Percentiles rank a stretch among this genome's conserved stretches.
These are phyloP conservation scores for Trichomonas tenax DNA, from an alignment of 208 protist species.

Conservation along the genomic window DNA sequence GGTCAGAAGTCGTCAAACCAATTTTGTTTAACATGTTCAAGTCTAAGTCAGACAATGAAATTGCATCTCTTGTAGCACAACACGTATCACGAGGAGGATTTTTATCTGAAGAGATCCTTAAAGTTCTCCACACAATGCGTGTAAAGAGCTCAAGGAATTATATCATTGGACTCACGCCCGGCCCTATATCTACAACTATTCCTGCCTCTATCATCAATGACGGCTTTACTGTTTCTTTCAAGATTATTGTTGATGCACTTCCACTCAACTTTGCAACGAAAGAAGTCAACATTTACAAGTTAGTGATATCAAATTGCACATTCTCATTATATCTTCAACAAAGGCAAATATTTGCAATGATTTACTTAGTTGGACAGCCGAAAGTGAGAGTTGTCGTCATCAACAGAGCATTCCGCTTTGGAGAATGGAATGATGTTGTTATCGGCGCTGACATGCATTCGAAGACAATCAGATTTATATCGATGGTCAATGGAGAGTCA, in stretches of 20 bases:
- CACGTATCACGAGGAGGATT: background rate
- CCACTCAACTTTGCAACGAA: background rate
- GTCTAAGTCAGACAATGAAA: background rate
- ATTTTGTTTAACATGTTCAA: background rate
- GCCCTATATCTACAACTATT: background rate
- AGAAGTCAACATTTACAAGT: background rate
- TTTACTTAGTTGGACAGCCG: background rate
- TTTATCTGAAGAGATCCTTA: background rate
- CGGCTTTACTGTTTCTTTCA: background rate
- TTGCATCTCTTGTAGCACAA: background rate
- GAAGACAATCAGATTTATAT: background rate
- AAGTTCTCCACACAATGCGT: background rate
- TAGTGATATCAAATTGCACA: background rate
- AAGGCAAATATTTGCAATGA: background rate
- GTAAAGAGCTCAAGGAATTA: background rate
- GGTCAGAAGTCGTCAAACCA: background rate
- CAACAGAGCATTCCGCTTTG: background rate
- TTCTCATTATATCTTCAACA: background rate
- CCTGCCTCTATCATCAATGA: background rate
- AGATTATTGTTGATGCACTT: background rate
- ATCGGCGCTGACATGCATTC: background rate
- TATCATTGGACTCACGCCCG: background rate
- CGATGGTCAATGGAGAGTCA: background rate
- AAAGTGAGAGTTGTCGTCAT: background rate
- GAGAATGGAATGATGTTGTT: background rate